Conservation (phyloP, 1,139 yeast genomes). For the Sugiyamaella castrensis region DNA sequence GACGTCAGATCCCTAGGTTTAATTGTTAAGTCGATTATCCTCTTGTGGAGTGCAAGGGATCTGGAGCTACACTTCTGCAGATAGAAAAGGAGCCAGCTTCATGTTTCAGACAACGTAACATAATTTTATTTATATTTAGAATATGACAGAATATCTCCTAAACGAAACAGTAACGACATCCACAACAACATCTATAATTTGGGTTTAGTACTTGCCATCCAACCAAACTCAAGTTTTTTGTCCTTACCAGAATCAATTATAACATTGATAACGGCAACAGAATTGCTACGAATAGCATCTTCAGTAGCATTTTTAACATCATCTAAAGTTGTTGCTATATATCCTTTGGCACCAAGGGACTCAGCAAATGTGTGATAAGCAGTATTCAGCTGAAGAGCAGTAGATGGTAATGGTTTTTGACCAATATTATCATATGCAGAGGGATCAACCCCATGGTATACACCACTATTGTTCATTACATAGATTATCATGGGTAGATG, state of each 20-base stretch:
- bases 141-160: slow-evolving; percentile 4
- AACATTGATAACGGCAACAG: slow-evolving; percentile 52
- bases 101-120: neutral
- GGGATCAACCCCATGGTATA: slow-evolving; percentile 56
- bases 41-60: too few species aligned
- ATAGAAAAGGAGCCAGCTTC: neutral
- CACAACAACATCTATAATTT: slow-evolving; percentile 25
- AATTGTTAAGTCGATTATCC: too few species aligned
- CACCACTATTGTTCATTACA: slow-evolving; percentile 67
- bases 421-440: slow-evolving; percentile 30
- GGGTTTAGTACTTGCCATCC: slow-evolving; percentile 53
- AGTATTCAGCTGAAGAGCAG: slow-evolving; percentile 54
- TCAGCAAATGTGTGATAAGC: slow-evolving; percentile 53
- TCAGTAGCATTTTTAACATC: slow-evolving; percentile 43
- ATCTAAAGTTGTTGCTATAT: slow-evolving; percentile 41
- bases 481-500: slow-evolving; percentile 52
- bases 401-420: slow-evolving; percentile 46
- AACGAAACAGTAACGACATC: too few species aligned
- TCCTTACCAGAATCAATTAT: slow-evolving; percentile 55
- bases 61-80: neutral
- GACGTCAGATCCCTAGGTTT: too few species aligned
- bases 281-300: slow-evolving; percentile 42
- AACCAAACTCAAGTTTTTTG: slow-evolving; percentile 56
- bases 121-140: neutral
- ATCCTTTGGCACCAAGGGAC: slow-evolving; percentile 56